phyloP scores from a whole-genome alignment of 202 grass and related monocot genomes.

The Digitaria exilis region DNA sequence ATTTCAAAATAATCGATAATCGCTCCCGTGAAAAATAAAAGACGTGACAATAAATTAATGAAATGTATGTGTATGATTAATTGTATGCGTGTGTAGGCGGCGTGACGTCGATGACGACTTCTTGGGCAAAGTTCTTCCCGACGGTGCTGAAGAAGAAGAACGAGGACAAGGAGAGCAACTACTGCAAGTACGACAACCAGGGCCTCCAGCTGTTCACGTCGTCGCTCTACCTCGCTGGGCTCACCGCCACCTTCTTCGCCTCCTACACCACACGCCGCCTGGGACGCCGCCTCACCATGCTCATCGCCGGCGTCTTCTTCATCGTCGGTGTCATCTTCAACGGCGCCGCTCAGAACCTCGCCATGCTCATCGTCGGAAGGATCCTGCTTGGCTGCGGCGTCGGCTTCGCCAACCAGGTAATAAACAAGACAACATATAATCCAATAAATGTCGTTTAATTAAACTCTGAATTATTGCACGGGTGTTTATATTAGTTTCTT shows the following conservation, averaged over 20 bases:
- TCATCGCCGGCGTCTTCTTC: conserved; percentile 84
- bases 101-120: conserved; percentile 81
- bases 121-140: conserved; percentile 78
- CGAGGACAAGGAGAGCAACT: conserved; percentile 80
- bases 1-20: neutral
- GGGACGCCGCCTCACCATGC: conserved; percentile 84
- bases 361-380: conserved; percentile 86
- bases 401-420: conserved; percentile 91
- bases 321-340: conserved; percentile 82
- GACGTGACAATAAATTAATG: neutral
- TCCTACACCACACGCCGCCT: conserved; percentile 93
- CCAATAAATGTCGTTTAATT: too few relatives aligned
- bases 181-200: conserved; percentile 97
- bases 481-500: neutral
- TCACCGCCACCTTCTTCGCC: conserved; percentile 85
- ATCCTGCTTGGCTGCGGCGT: conserved; percentile 93
- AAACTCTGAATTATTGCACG: neutral
- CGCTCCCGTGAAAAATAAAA: neutral
- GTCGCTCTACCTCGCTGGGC: conserved; percentile 88
- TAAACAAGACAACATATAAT: too few relatives aligned
- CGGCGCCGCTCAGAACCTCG: conserved; percentile 70
- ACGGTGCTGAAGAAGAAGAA: conserved; percentile 66
- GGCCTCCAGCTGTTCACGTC: conserved; percentile 86
- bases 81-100: conserved; percentile 52
- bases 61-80: neutral